Evolutionary conservation across 192 early-diverging fungal genomes (phyloP).

Genomic region (Dimargaris verticillata): DNA sequence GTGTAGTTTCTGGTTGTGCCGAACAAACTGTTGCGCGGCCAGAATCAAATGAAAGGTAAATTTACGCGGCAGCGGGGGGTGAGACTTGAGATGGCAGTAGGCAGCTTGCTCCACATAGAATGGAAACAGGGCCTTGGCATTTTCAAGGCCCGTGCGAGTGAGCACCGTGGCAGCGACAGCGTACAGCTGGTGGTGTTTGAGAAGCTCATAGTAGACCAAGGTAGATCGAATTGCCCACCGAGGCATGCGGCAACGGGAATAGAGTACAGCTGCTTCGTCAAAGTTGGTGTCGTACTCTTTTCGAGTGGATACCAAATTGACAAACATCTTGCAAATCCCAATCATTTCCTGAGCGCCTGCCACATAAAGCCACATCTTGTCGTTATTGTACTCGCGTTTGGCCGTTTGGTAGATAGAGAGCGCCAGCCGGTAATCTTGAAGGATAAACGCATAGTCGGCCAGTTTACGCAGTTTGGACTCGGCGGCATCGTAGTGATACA

Average conservation of each 20-base stretch:
- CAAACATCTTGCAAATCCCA: slow-evolving; percentile 62
- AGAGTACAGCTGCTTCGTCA: slow-evolving; percentile 57
- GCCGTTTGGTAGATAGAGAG: slow-evolving; percentile 77
- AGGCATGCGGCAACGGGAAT: slow-evolving; percentile 37
- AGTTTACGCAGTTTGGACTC: slow-evolving; percentile 84
- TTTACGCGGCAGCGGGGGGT: slow-evolving; percentile 56
- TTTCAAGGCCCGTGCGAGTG: slow-evolving; percentile 13
- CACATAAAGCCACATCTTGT: slow-evolving; percentile 61
- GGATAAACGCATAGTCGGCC: slow-evolving; percentile 95
- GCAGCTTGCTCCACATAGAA: slow-evolving; percentile 85
- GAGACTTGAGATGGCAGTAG: slow-evolving; percentile 47
- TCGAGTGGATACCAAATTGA: slow-evolving; percentile 33
- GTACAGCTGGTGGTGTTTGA: slow-evolving; percentile 50
- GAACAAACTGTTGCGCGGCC: slow-evolving; percentile 67
- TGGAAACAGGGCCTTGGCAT: slow-evolving; percentile 46
- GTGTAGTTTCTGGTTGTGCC: slow-evolving; percentile 54
- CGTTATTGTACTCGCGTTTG: slow-evolving; percentile 65
- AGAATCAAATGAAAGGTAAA: slow-evolving; percentile 82
- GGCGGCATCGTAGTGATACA: slow-evolving; percentile 56
- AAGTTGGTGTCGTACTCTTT: slow-evolving; percentile 36
- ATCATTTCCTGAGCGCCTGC: slow-evolving; percentile 83
- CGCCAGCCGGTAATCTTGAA: slow-evolving; percentile 84
- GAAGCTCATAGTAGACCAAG: slow-evolving; percentile 65
- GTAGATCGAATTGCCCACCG: slow-evolving; percentile 57
- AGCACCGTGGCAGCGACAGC: slow-evolving; percentile 49